Evolutionary conservation across 306 rosid species (phyloP).

Genomic region (Vigna mungo): DNA sequence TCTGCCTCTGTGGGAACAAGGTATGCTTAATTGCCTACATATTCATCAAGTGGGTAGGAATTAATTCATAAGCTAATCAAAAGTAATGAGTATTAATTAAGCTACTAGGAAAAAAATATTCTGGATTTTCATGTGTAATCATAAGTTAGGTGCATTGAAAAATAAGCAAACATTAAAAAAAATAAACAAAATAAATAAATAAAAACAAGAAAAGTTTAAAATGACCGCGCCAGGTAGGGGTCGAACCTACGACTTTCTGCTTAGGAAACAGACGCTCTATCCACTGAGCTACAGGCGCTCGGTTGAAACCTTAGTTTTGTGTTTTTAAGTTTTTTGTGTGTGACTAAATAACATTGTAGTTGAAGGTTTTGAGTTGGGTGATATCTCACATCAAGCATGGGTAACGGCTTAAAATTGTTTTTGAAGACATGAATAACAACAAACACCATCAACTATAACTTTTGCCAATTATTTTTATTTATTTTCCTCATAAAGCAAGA

Average conservation of each 20-base stretch:
- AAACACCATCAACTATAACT: neutral
- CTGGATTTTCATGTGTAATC: too few species aligned
- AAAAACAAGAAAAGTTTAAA: too few species aligned
- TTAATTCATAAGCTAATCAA: too few species aligned
- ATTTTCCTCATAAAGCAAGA: neutral
- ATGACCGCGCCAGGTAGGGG: conserved; percentile 53
- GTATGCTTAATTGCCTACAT: conserved; percentile 43
- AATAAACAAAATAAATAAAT: too few species aligned
- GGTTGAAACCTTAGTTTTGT: fast-evolving
- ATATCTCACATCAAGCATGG: conserved; percentile 29
- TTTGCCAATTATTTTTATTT: neutral
- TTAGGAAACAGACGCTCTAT: conserved; percentile 85
- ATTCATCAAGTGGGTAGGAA: neutral
- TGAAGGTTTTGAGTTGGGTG: conserved; percentile 5
- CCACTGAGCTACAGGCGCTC: conserved; percentile 70
- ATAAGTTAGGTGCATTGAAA: neutral
- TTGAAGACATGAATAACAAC: neutral
- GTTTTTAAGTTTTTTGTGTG: too few species aligned
- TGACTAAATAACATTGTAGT: too few species aligned
- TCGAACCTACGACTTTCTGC: conserved; percentile 76
- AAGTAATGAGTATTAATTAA: neutral
- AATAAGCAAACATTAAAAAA: too few species aligned
- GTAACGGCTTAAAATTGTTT: conserved; percentile 19
- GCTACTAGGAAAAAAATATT: neutral
- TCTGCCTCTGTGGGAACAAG: conserved; percentile 96